Evolutionary conservation across 1,139 yeast genomes (phyloP).

Genomic region (Kodamaea fungicola): DNA sequence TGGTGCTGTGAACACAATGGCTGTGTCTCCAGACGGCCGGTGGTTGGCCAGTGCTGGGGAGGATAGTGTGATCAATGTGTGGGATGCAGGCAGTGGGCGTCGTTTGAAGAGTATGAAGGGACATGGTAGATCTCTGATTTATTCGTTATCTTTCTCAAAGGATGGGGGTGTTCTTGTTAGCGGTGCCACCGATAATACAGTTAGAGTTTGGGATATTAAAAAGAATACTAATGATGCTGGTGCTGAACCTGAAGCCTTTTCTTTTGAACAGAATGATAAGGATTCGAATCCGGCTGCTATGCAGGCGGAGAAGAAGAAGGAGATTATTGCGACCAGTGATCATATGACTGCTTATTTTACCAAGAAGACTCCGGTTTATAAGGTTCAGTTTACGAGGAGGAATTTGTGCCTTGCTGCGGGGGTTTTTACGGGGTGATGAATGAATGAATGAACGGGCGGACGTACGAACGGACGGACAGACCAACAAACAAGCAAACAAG

Average conservation of each 20-base stretch:
- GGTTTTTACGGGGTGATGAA: constrained; percentile 54
- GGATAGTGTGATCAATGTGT: constrained; percentile 81
- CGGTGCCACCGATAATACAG: constrained; percentile 90
- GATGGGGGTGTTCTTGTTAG: constrained; percentile 90
- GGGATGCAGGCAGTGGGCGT: constrained; percentile 95
- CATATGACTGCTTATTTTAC: constrained; percentile 94
- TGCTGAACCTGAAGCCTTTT: constrained; percentile 74
- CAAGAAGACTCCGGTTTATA: constrained; percentile 89
- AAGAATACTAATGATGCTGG: constrained; percentile 79
- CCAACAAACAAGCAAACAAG: too few relatives aligned
- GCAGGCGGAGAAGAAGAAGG: constrained; percentile 46
- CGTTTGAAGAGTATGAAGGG: constrained; percentile 82
- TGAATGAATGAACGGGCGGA: not conserved
- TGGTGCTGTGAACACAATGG: constrained; percentile 78
- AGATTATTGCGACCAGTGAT: constrained; percentile 77
- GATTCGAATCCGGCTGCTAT: constrained; percentile 15
- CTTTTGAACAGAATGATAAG: constrained; percentile 22
- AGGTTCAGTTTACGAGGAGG: constrained; percentile 86
- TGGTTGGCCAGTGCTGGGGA: constrained; percentile 97
- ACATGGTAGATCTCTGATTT: constrained; percentile 84
- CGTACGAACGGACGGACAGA: too few relatives aligned
- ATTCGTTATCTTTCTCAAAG: constrained; percentile 78
- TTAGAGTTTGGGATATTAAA: constrained; percentile 94
- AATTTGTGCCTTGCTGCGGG: constrained; percentile 94
- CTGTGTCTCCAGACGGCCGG: constrained; percentile 95